Percentiles rank a stretch among this genome's conserved stretches.
phyloP scores from a whole-genome alignment of 306 rosid genomes.

The Prosopis cineraria region DNA sequence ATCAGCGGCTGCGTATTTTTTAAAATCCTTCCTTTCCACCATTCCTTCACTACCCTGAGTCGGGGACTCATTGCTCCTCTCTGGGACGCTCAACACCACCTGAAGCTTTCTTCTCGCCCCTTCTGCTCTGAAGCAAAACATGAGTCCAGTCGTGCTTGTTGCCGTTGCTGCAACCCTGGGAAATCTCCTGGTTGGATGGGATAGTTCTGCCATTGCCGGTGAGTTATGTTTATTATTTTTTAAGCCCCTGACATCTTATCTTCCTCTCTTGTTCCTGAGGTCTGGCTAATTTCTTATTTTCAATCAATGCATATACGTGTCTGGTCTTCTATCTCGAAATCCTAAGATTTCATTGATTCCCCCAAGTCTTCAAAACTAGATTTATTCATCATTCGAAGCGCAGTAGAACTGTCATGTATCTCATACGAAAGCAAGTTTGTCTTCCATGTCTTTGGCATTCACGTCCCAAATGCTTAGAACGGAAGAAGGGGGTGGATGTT shows the following conservation, averaged over 20 bases:
- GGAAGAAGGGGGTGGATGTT: neutral
- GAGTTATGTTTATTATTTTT: neutral
- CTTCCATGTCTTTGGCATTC: neutral
- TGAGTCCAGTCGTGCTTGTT: slow-evolving; percentile 81
- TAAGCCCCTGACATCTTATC: too few relatives aligned
- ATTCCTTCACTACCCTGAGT: too few relatives aligned
- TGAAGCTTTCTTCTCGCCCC: neutral
- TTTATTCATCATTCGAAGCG: neutral
- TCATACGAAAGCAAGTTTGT: neutral
- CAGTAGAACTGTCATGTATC: neutral
- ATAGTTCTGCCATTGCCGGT: slow-evolving; percentile 97
- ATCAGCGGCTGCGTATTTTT: neutral
- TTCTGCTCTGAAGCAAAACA: slow-evolving; percentile 21
- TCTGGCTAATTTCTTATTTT: too few relatives aligned
- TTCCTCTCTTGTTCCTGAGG: neutral
- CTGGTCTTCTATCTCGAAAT: slow-evolving; percentile 4
- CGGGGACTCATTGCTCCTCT: too few relatives aligned
- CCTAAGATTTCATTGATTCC: neutral
- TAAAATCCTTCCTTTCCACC: too few relatives aligned
- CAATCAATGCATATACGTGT: neutral
- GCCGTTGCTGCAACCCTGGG: slow-evolving; percentile 95
- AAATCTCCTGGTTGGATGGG: slow-evolving; percentile 89
- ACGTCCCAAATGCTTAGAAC: neutral
- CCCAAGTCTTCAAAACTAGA: neutral
- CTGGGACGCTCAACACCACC: neutral